Evolutionary conservation across 345 rosid species (phyloP), one percentile per base, ranked within the genome.

Genomic region (Eucalyptus regnans): DNA sequence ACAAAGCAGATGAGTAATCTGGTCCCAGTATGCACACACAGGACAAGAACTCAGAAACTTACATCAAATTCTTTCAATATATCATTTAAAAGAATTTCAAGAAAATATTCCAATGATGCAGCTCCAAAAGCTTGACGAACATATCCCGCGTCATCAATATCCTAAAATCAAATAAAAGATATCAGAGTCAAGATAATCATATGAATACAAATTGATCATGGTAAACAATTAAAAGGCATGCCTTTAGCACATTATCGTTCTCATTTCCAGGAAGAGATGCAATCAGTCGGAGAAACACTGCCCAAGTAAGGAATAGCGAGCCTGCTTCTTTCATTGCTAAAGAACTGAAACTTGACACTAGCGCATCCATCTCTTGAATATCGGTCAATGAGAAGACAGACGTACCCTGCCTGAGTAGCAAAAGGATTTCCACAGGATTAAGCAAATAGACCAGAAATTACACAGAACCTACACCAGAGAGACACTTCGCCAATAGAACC

Each of bases 91-190:
- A 96, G 97, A 91, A 96, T 92, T 87, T 94, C 94, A 89, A 96
- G 92, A 92, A 96, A 94, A 91, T 91, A 95, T 90, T 92, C 93
- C 92, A 97, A 89, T 9, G 99, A 93, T 90, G 93, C 93, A 91
- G 94, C 97, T 92, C 96, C 95, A 92, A 97, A 94, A 81, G 99
- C 98, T 96, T 95, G 99, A 90, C 94, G 94, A 89, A 93, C 97
- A 90, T 96, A 96, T 88, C 96, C 95, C 88, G 91, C 94, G 90
- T 96, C 98, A 92, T 97, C 98, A 88, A 96, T 95, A 64, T 97
- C 99, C 99, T 97, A 91, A 50, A 92, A 87, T 87, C 79, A 27
- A 90, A 90, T 52, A 48, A 86, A 88, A 60, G 90, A 89, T 29
- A 84, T n/a, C 10, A 54, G 20, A 56, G 44, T 43, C 64, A 48